phyloP scores from a whole-genome alignment of 73 alveolate species.

The Paramecium tetraurelia region DNA sequence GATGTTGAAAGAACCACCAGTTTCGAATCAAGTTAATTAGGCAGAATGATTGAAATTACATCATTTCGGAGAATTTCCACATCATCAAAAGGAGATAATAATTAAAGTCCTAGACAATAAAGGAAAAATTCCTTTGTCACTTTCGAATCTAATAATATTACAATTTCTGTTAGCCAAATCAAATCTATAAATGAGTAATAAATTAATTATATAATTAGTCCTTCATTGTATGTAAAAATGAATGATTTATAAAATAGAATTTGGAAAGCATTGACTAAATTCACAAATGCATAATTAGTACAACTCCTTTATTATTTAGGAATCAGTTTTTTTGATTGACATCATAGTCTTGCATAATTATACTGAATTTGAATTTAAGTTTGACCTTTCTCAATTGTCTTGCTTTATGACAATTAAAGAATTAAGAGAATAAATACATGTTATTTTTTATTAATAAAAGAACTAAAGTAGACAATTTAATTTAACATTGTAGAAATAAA shows the following conservation, averaged over 20 bases:
- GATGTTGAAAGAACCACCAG: not conserved
- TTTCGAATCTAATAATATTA: not conserved
- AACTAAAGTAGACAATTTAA: not conserved
- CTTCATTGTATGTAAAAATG: not conserved
- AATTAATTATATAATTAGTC: not conserved
- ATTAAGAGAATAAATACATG: not conserved
- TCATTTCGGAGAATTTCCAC: not conserved
- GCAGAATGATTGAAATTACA: not conserved
- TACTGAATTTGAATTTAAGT: constrained; percentile 44
- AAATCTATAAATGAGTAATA: not conserved
- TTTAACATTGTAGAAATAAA: not conserved
- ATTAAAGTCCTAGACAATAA: not conserved
- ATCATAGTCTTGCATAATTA: not conserved
- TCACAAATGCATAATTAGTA: not conserved
- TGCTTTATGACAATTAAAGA: not conserved
- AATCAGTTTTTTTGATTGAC: not conserved
- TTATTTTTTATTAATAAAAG: not conserved
- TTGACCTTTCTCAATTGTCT: not conserved
- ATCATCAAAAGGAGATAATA: not conserved
- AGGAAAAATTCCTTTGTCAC: not conserved
- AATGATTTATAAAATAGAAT: not conserved
- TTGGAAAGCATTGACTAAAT: not conserved
- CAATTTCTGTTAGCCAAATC: not conserved
- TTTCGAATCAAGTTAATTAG: not conserved
- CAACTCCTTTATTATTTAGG: not conserved